Evolutionary conservation across 2,329 filamentous ascomycete species (phyloP).

Genomic region (Pseudogymnoascus sp.): DNA sequence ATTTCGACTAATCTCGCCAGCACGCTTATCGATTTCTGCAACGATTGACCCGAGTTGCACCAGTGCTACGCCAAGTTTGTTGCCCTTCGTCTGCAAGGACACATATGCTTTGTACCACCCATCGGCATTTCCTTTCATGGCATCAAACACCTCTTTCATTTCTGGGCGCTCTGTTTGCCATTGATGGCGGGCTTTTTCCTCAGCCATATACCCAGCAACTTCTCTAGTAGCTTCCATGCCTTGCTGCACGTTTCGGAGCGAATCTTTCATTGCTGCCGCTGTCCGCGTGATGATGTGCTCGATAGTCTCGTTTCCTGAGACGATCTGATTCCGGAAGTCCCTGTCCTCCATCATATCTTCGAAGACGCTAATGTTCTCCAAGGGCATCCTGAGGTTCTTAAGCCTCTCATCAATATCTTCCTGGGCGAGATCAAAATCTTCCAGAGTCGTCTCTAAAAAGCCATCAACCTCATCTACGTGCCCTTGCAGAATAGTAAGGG

Average conservation of each 20-base stretch:
- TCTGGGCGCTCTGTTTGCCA: slow-evolving; percentile 52
- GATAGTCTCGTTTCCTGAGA: slow-evolving; percentile 83
- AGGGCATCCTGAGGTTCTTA: slow-evolving; percentile 69
- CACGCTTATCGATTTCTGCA: slow-evolving; percentile 76
- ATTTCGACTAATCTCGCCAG: slow-evolving; percentile 72
- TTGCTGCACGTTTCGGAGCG: slow-evolving; percentile 68
- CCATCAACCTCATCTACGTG: slow-evolving; percentile 93
- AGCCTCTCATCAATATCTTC: slow-evolving; percentile 74
- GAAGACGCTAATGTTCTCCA: slow-evolving; percentile 75
- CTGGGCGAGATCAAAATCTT: slow-evolving; percentile 72
- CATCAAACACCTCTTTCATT: slow-evolving; percentile 65
- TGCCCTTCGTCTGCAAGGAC: slow-evolving; percentile 64
- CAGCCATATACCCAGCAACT: slow-evolving; percentile 65
- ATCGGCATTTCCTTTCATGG: slow-evolving; percentile 88
- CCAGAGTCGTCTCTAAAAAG: slow-evolving; percentile 76
- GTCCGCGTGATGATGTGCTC: slow-evolving; percentile 83
- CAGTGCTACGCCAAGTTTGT: slow-evolving; percentile 60
- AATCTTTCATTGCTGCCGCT: slow-evolving; percentile 63
- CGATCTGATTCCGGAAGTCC: slow-evolving; percentile 69
- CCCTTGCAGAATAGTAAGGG: slow-evolving; percentile 78
- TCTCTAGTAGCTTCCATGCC: slow-evolving; percentile 68
- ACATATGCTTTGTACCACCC: slow-evolving; percentile 79
- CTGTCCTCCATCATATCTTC: slow-evolving; percentile 82
- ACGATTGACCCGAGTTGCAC: slow-evolving; percentile 68
- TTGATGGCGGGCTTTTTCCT: slow-evolving; percentile 53